A percentile compares a stretch with the other conserved stretches of the same genome.
Evolutionary conservation across 176 grass and related monocot genomes (phyloP).

Genomic region (Hordeum vulgare): MorexV3_pseudomolecules_assembly NC_058521.1:55597908-55598407

Average conservation of each 20-base stretch:
- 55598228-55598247: neutral
- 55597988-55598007: constrained; percentile 1
- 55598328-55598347: neutral
- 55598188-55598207: constrained; percentile 18
- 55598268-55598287: neutral
- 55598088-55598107: constrained; percentile 16
- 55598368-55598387: neutral
- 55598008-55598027: neutral
- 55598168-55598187: constrained; percentile 32
- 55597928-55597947: constrained; percentile 17
- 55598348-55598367: neutral
- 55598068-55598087: constrained; percentile 17
- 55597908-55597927: neutral
- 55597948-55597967: constrained; percentile 20
- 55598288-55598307: neutral
- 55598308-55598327: neutral
- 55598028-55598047: neutral
- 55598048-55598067: neutral
- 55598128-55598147: constrained; percentile 12
- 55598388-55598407: neutral
- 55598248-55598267: constrained; percentile 21
- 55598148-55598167: constrained; percentile 26
- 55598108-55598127: constrained; percentile 13
- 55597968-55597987: constrained; percentile 17
- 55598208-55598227: constrained; percentile 21